A percentile compares a stretch with the other conserved stretches of the same genome.
Evolutionary conservation across 2,329 filamentous ascomycete genomes (phyloP).

Genomic region (Claviceps cyperi): DNA sequence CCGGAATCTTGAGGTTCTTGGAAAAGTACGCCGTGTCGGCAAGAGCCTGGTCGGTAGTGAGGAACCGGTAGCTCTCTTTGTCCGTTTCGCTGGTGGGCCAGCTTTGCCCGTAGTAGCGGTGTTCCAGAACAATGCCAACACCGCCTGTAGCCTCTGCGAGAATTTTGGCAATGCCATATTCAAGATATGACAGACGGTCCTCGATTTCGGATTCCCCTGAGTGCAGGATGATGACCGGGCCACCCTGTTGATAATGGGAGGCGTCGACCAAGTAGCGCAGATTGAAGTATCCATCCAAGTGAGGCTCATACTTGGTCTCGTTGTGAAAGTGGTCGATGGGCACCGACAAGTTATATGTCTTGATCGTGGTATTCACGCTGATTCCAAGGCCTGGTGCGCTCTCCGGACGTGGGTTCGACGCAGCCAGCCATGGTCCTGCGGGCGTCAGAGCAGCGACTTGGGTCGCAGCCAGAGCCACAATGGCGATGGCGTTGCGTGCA

Average conservation of each 20-base stretch:
- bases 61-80: slow-evolving; percentile 60
- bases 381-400: too few species aligned
- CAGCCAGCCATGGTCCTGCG: not conserved
- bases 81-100: slow-evolving; percentile 52
- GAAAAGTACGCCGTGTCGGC: slow-evolving; percentile 77
- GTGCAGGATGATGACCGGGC: slow-evolving; percentile 66
- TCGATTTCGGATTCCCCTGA: slow-evolving; percentile 53
- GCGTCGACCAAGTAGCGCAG: slow-evolving; percentile 77
- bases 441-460: not conserved
- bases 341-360: slow-evolving; percentile 23
- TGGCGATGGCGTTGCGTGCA: not conserved
- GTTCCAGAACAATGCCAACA: slow-evolving; percentile 68
- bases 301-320: slow-evolving; percentile 62
- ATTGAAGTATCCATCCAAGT: slow-evolving; percentile 51
- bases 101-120: slow-evolving; percentile 74
- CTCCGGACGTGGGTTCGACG: not conserved
- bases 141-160: slow-evolving; percentile 58
- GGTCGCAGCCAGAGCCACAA: not conserved
- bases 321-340: slow-evolving; percentile 76
- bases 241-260: slow-evolving; percentile 58
- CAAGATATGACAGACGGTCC: slow-evolving; percentile 53
- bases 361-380: slow-evolving; percentile 4
- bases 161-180: slow-evolving; percentile 63
- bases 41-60: slow-evolving; percentile 70
- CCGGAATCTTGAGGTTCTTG: slow-evolving; percentile 53